Evolutionary conservation across 78 protist genomes (phyloP).

Genomic region (Isochrysis galbana): DNA sequence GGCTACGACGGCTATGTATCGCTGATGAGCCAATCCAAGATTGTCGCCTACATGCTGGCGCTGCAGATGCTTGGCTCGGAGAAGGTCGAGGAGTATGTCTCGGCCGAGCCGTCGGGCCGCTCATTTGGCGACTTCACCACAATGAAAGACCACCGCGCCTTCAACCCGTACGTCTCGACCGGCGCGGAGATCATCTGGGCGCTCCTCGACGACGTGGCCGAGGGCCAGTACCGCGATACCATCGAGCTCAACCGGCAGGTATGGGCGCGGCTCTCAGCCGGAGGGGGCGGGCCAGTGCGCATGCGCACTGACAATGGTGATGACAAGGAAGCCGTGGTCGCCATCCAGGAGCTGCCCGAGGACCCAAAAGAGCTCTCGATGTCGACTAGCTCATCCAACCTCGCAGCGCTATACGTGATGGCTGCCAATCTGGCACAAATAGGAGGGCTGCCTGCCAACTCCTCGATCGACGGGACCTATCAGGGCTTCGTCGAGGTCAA

Average conservation of each 20-base stretch:
- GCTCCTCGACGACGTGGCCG: background rate
- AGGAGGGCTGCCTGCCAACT: no score
- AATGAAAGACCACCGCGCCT: background rate
- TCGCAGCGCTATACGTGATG: no score
- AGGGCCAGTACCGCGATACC: background rate
- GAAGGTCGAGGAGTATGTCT: background rate
- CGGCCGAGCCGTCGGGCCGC: slow-evolving; percentile 3
- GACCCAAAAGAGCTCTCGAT: no score
- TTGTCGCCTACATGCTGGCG: background rate
- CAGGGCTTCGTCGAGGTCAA: background rate
- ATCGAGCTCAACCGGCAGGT: background rate
- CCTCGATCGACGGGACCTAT: background rate
- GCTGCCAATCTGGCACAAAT: no score
- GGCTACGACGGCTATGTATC: background rate
- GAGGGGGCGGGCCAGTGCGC: background rate
- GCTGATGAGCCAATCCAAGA: background rate
- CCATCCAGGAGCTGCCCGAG: no score
- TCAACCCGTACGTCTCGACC: slow-evolving; percentile 3
- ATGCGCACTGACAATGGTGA: background rate
- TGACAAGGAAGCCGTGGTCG: background rate
- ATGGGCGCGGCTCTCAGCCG: background rate
- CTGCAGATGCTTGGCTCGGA: background rate
- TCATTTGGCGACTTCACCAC: background rate
- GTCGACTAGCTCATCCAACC: no score
- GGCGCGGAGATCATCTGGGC: background rate